Percentiles rank a stretch among this genome's conserved stretches.
phyloP scores from a whole-genome alignment of 1,139 yeast genomes.

The Sugiyamaella neomexicana region DNA sequence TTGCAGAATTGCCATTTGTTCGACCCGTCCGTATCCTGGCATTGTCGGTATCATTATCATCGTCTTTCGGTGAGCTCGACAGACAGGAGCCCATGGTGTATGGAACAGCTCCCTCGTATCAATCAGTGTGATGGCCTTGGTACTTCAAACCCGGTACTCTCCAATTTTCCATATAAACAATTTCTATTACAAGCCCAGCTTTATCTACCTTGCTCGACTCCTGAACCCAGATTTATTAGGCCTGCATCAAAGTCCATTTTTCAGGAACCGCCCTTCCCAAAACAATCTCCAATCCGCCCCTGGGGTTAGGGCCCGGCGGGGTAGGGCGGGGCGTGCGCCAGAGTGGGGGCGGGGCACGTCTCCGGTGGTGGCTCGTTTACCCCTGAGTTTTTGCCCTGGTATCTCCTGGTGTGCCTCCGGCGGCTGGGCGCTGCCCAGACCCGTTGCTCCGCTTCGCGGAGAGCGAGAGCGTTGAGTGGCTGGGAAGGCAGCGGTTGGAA shows the following conservation, averaged over 20 bases:
- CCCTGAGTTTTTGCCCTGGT: not conserved
- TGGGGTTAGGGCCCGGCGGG: not conserved
- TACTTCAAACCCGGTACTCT: too few species aligned
- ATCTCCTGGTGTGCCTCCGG: too few species aligned
- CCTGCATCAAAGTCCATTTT: not conserved
- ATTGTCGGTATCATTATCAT: constrained; percentile 1
- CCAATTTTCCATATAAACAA: too few species aligned
- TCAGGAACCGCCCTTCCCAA: not conserved
- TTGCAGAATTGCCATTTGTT: not conserved
- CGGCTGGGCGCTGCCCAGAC: not conserved
- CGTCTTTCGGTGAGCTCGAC: constrained; percentile 12
- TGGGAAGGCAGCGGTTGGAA: too few species aligned
- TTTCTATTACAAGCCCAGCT: too few species aligned
- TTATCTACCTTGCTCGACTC: too few species aligned
- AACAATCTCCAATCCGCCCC: not conserved
- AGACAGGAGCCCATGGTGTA: constrained; percentile 18
- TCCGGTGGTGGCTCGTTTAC: not conserved
- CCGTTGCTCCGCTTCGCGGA: constrained; percentile 1
- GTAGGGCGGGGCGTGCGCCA: not conserved
- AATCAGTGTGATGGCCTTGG: too few species aligned
- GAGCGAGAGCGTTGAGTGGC: not conserved
- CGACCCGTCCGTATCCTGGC: not conserved
- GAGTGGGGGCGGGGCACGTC: not conserved
- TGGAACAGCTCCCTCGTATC: not conserved
- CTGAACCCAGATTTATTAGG: too few species aligned